phyloP scores from a whole-genome alignment of 1,139 yeast genomes.

The Blastobotrys persicus region DNA sequence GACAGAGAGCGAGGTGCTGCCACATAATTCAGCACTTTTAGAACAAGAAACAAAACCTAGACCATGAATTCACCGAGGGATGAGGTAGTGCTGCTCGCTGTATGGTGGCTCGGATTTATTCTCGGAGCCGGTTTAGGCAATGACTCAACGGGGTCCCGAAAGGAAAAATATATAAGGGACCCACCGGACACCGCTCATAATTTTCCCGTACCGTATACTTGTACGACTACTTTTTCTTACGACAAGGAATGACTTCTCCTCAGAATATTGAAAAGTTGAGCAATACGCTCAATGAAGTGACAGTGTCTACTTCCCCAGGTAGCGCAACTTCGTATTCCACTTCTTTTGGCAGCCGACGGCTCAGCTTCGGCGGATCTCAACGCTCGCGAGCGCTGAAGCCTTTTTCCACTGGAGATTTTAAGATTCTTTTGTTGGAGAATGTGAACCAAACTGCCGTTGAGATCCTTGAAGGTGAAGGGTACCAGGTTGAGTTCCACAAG shows the following conservation, averaged over 20 bases:
- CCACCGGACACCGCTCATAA: not conserved
- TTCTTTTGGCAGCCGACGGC: conserved; percentile 8
- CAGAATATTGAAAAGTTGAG: conserved; percentile 60
- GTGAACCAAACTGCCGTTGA: conserved; percentile 90
- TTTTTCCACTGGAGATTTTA: conserved; percentile 87
- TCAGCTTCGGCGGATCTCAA: not conserved
- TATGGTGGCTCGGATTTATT: not conserved
- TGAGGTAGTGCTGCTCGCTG: too few species aligned
- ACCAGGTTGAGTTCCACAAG: conserved; percentile 94
- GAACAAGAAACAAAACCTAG: too few species aligned
- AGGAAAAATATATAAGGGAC: not conserved
- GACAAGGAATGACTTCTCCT: conserved; percentile 58
- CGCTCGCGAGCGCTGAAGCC: conserved; percentile 60
- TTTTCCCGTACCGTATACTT: not conserved
- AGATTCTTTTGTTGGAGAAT: conserved; percentile 84
- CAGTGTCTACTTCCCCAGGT: conserved; percentile 36
- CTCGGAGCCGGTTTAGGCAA: not conserved
- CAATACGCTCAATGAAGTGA: conserved; percentile 53
- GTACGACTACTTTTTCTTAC: not conserved
- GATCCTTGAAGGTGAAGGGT: conserved; percentile 84
- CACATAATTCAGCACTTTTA: too few species aligned
- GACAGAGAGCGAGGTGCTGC: too few species aligned
- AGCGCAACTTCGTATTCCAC: conserved; percentile 3
- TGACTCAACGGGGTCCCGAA: not conserved
- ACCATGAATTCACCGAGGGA: too few species aligned